Base-by-base conservation (phyloP, 306 rosid species). In the Cyamopsis tetragonoloba region DNA sequence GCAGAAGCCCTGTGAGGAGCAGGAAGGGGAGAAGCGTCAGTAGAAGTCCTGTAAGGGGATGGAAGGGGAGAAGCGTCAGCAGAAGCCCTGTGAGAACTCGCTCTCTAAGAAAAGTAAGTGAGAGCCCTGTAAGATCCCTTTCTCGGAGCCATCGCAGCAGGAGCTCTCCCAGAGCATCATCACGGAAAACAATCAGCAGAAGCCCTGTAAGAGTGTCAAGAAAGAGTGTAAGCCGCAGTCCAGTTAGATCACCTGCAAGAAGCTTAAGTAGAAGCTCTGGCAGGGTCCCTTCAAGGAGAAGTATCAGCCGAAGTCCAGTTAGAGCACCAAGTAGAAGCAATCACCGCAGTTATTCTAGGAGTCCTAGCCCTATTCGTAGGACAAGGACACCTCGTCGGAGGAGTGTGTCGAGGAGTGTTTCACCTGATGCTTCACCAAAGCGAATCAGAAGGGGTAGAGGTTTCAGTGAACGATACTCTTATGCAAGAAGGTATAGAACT, bases 381-480 rank as follows among this genome's bases (percentile, higher is more conserved):
- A 80, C 70, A 28, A 86, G 88, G 69, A 82, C 98, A 17, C 95
- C 95, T 43, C 85, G 86, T 65, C 81, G 83, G 44, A 85, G 84
- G 74, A 92, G 95, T 79, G 73, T 83, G 57, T 93, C 99, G 2
- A 88, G 89, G 81, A 93, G 99, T 66, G 86, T 59, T 24, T 93
- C 99, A 48, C 97, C 93, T 22, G 86, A 83, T 83, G 85, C 70
- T 11, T 87, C 98, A 7, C 99, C 97, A 53, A 90, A 88, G 80
- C 96, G 96, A 64, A 82, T 93, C 64, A 84, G 96, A 73, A 88
- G 97, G 82, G 99, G 99, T 38, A 88, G 97, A 51, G 99, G 99
- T 70, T 90, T 93, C 59, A 93, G 99, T 58, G 90, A 93, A 76
- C 85, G 89, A 6, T 93, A 89, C 79, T 93, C 99, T 54, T 93